These are phyloP conservation scores for Verticillium zaregamsianum DNA, from an alignment of 2,329 filamentous ascomycete species.

Conservation along the genomic window DNA sequence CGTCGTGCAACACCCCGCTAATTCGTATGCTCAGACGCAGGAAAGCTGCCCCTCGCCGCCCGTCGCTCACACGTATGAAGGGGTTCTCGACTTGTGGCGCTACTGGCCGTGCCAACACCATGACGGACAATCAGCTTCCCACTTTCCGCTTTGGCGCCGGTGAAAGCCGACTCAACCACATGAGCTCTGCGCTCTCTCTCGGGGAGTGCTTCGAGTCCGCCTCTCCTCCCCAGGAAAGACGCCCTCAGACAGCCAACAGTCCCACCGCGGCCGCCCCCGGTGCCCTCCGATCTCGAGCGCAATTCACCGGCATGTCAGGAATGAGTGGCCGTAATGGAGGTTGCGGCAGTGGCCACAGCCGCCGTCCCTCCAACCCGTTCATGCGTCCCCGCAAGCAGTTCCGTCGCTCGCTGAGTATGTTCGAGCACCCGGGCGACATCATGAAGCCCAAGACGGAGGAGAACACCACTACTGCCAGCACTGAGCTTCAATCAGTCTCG, in stretches of 20 bases:
- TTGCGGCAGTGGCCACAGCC: constrained; percentile 64
- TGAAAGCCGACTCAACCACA: constrained; percentile 24
- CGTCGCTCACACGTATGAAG: constrained; percentile 71
- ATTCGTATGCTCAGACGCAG: constrained; percentile 46
- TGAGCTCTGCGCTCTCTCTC: constrained; percentile 58
- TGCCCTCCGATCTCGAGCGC: constrained; percentile 59
- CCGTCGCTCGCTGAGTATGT: constrained; percentile 94
- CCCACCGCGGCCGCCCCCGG: constrained; percentile 50
- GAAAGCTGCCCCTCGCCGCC: constrained; percentile 66
- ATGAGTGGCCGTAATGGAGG: constrained; percentile 64
- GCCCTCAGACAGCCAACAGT: constrained; percentile 57
- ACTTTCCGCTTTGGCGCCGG: constrained; percentile 68
- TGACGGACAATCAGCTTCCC: constrained; percentile 58
- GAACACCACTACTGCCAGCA: constrained; percentile 40
- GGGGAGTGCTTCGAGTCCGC: constrained; percentile 73
- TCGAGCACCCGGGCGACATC: constrained; percentile 84
- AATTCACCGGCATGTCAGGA: constrained; percentile 56
- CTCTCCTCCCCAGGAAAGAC: constrained; percentile 70
- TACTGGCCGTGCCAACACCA: constrained; percentile 51
- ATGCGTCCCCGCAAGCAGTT: constrained; percentile 81
- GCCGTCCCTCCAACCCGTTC: constrained; percentile 69
- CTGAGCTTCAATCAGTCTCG: constrained; percentile 66
- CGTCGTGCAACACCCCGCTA: constrained; percentile 4
- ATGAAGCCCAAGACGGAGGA: constrained; percentile 71
- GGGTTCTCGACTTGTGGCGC: constrained; percentile 66